Percentiles rank a stretch among this genome's conserved stretches.
Conservation (phyloP, 1,284 basidiomycete genomes). For the Boletus sp. region DNA sequence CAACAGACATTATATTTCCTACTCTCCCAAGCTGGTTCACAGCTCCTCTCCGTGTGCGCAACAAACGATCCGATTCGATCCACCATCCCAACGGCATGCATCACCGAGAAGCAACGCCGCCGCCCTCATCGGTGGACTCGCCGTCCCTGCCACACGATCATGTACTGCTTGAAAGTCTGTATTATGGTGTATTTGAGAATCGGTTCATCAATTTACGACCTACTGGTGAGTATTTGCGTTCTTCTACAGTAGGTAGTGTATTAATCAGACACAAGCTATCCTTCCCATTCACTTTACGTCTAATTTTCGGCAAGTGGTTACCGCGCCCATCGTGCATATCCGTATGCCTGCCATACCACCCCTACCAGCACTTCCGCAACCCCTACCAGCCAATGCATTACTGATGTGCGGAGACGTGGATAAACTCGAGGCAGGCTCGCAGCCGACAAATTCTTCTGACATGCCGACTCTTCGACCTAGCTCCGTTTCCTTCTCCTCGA, state of each 20-base stretch:
- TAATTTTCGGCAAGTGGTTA: slow-evolving; percentile 61
- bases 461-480: slow-evolving; percentile 34
- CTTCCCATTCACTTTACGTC: slow-evolving; percentile 68
- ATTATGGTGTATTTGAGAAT: slow-evolving; percentile 57
- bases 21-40: slow-evolving; percentile 64
- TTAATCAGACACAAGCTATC: slow-evolving; percentile 43
- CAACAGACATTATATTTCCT: slow-evolving; percentile 59
- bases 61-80: slow-evolving; percentile 43
- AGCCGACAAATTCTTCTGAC: slow-evolving; percentile 11
- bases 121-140: slow-evolving; percentile 32
- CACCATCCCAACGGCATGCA: slow-evolving; percentile 46
- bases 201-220: slow-evolving; percentile 66
- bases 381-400: slow-evolving; percentile 34
- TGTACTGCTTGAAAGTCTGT: slow-evolving; percentile 60
- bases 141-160: slow-evolving; percentile 48
- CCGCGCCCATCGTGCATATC: slow-evolving; percentile 59
- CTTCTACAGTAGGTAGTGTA: not conserved
- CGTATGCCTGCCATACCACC: slow-evolving; percentile 69
- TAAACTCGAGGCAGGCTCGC: slow-evolving; percentile 20
- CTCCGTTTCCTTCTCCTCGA: slow-evolving; percentile 49
- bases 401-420: slow-evolving; percentile 23
- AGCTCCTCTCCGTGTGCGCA: slow-evolving; percentile 48
- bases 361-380: slow-evolving; percentile 53
- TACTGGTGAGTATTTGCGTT: slow-evolving; percentile 36
- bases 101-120: slow-evolving; percentile 32